These are phyloP conservation scores for Chytriomyces confervae DNA, from an alignment of 192 early-diverging fungal genomes.

Conservation along the genomic window DNA sequence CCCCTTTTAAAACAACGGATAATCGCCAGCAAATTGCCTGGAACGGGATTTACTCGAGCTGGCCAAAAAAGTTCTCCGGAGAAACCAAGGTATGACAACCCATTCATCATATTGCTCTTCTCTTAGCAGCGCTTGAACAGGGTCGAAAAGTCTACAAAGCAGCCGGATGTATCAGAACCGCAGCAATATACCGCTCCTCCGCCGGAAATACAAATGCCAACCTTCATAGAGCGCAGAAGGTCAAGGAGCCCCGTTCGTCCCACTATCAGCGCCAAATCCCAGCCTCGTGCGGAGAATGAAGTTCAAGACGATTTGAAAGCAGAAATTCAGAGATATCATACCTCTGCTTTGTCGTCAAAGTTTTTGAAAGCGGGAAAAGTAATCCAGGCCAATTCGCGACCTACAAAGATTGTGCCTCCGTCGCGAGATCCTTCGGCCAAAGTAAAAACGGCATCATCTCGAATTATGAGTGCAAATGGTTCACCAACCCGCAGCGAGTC, in stretches of 20 bases:
- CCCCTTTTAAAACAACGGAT: neutral
- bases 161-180: neutral
- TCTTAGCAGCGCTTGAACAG: neutral
- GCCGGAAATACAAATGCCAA: neutral
- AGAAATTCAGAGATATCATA: conserved; percentile 26
- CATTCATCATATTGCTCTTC: neutral
- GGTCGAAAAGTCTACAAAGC: neutral
- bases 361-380: conserved; percentile 31
- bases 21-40: conserved; percentile 11
- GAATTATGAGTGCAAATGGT: no score
- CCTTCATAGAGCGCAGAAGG: neutral
- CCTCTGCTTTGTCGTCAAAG: conserved; percentile 20
- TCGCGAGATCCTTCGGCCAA: no score
- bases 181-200: neutral
- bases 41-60: conserved; percentile 15
- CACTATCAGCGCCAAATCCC: neutral
- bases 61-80: neutral
- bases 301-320: conserved; percentile 10
- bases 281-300: neutral
- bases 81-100: neutral
- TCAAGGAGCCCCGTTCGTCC: neutral
- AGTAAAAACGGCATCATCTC: no score
- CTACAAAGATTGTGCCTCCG: neutral
- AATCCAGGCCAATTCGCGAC: neutral
- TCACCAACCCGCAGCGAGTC: no score